Base-by-base conservation (phyloP, 2,329 filamentous ascomycete genomes). In the Sporothrix schenckii region DNA sequence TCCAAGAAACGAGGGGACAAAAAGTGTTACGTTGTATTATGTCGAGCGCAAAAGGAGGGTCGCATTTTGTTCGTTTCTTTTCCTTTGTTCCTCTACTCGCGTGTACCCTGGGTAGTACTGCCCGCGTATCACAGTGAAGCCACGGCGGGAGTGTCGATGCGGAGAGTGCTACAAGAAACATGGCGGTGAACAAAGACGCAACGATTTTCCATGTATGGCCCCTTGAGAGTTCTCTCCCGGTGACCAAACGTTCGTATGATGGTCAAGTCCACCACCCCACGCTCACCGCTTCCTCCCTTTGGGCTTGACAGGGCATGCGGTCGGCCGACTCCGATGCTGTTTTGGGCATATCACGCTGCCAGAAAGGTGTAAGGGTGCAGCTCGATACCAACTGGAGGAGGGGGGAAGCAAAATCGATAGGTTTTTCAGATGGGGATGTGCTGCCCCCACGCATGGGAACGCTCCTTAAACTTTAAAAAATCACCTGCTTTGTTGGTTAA, bases 251-350 rank as follows among this genome's bases (percentile, higher is more conserved):
- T 10, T n/a, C 19, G 16, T 21, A 11, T 47, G 39, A 61, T 24
- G n/a, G 58, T 11, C 39, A 24, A 21, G 16, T 44, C 52, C 21
- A n/a, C 41, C 34, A 60, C 34, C 56, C 60, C 41, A 63, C 60
- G 39, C 60, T 24, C 60, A 63, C 60, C 60, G 60, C 41, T 63
- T 41, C 39, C 47, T 34, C 44, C 21, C 41, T 5, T 27, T 39
- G n/a, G 1, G 19, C 16, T 58, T 19, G 39, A n/a, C 30, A 21
- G 1, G 19, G 13, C 30, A 44, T 41, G 27, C 19, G 53, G 3
- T 9, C 53, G 53, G 53, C 14, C 27, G 16, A 13, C 27, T 56
- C 53, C 53, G 53, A 56, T 30, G 27, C 4, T 30, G 27, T 56
- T 19, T 27, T 19, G 44, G 44, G 14, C 16, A 49, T 49, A 14